Evolutionary conservation across 345 rosid species (phyloP).

Genomic region (Orychophragmus violaceus): DNA sequence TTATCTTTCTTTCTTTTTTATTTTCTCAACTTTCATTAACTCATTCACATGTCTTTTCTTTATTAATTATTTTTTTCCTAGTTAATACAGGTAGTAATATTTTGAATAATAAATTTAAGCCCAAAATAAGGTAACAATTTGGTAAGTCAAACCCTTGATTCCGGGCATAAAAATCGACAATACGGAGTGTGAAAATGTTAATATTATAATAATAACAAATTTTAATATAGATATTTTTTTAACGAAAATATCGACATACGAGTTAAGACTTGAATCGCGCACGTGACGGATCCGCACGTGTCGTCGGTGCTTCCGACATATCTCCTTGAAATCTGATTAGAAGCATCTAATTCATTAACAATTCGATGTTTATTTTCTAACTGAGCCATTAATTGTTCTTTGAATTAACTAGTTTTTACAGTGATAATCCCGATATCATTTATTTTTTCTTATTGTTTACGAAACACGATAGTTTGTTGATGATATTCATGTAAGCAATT

Average conservation of each 20-base stretch:
- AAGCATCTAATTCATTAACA: constrained; percentile 44
- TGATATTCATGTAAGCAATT: constrained; percentile 22
- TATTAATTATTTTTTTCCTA: not conserved
- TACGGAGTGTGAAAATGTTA: constrained; percentile 22
- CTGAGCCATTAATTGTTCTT: constrained; percentile 18
- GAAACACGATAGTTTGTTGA: constrained; percentile 25
- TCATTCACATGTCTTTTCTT: constrained; percentile 33
- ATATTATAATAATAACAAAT: not conserved
- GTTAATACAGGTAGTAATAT: not conserved
- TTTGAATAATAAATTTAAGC: not conserved
- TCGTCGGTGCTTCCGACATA: constrained; percentile 27
- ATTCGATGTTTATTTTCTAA: constrained; percentile 20
- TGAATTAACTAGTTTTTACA: constrained; percentile 13
- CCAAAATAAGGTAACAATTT: constrained; percentile 14
- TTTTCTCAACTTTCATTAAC: constrained; percentile 34
- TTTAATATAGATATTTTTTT: not conserved
- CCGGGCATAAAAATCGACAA: constrained; percentile 35
- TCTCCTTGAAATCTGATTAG: constrained; percentile 35
- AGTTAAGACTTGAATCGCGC: constrained; percentile 28
- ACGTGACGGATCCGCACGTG: constrained; percentile 36
- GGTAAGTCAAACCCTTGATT: constrained; percentile 37
- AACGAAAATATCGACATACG: constrained; percentile 17
- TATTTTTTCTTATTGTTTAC: constrained; percentile 11
- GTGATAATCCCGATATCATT: constrained; percentile 29
- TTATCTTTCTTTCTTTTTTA: constrained; percentile 7